Evolutionary conservation across 73 alveolate genomes (phyloP).

Genomic region (Paramecium primaurelia): DNA sequence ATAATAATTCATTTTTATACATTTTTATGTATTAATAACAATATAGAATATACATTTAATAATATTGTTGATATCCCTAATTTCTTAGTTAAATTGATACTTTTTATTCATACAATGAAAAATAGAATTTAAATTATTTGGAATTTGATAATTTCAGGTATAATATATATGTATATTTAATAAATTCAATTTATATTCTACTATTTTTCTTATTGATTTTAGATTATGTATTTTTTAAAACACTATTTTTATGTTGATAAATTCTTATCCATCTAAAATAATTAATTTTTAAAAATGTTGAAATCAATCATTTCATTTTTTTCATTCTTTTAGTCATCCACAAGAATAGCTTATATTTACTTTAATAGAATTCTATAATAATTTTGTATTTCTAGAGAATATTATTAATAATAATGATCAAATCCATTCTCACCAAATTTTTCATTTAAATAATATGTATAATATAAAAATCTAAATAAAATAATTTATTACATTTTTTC

Average conservation of each 20-base stretch:
- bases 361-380: neutral
- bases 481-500: neutral
- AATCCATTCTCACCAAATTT: neutral
- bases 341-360: neutral
- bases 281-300: neutral
- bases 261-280: neutral
- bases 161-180: neutral
- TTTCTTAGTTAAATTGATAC: neutral
- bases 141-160: too few species aligned
- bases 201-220: neutral
- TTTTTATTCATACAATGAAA: neutral
- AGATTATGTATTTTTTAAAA: neutral
- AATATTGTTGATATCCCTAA: neutral
- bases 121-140: neutral
- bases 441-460: neutral
- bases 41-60: neutral
- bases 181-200: neutral
- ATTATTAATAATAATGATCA: neutral
- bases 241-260: neutral
- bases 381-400: neutral
- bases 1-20: neutral
- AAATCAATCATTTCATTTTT: neutral
- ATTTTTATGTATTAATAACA: neutral
- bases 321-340: neutral
- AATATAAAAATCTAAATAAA: neutral